These are phyloP conservation scores for Orbilia oligospora DNA, from an alignment of 2,329 filamentous ascomycete species.

Conservation along the genomic window DNA sequence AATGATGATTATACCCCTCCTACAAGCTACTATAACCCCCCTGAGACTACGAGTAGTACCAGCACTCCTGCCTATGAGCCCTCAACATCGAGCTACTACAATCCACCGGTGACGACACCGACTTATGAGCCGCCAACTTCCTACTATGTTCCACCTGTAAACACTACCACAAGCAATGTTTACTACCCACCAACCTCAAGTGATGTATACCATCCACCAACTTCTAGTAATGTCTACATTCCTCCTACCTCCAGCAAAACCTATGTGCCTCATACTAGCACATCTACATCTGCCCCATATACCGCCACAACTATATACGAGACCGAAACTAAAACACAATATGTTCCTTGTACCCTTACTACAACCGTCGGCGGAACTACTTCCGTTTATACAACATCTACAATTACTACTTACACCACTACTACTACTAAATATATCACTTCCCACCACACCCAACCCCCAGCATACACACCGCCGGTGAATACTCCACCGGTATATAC, in stretches of 20 bases:
- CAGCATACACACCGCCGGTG: conserved; percentile 65
- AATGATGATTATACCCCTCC: conserved; percentile 17
- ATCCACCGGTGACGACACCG: conserved; percentile 19
- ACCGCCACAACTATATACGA: conserved; percentile 61
- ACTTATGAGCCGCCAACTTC: conserved; percentile 36
- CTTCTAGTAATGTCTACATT: conserved; percentile 63
- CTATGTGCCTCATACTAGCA: conserved; percentile 61
- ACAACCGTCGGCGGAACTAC: conserved; percentile 61
- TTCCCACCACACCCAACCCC: conserved; percentile 67
- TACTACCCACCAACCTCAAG: conserved; percentile 61
- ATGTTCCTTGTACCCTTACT: conserved; percentile 57
- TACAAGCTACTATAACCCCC: conserved; percentile 14
- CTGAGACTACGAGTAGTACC: conserved; percentile 20
- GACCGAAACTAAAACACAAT: conserved; percentile 34
- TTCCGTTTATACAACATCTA: conserved; percentile 62
- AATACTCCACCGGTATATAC: conserved; percentile 59
- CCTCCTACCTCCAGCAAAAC: conserved; percentile 62
- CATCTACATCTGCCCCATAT: conserved; percentile 41
- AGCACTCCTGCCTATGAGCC: conserved; percentile 9
- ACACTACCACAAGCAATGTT: conserved; percentile 62
- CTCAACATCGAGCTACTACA: conserved; percentile 9
- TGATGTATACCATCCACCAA: conserved; percentile 23
- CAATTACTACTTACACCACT: conserved; percentile 63
- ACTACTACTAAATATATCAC: conserved; percentile 65
- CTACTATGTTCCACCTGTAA: conserved; percentile 46